Evolutionary conservation across 805 yeast species (phyloP), one percentile per base, ranked within the genome.

Genomic region (Yamadazyma sp.): DNA sequence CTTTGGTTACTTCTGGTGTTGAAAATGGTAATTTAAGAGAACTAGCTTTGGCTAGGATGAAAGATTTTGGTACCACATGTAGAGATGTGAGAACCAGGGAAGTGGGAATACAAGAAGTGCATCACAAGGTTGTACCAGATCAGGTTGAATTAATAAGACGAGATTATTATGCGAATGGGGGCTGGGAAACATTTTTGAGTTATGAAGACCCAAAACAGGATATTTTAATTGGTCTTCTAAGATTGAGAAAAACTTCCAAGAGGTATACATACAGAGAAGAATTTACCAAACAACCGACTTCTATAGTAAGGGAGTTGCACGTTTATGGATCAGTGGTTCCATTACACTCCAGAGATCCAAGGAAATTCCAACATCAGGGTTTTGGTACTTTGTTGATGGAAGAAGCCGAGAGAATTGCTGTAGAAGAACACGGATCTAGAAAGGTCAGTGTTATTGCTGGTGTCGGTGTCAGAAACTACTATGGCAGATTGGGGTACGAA

Each of bases 291-390:
- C 95, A 89, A 62, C 91, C 81, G 43, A 86, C 97, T 0, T 88
- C 96, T 2, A 80, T 93, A 38, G 97, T 93, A n/a, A 78, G 99
- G 62, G 99, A 93, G 60, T 70, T 93, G 48, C 99, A 93, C 54
- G 99, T 93, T 20, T 93, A 93, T 55, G 99, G 99, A 10, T 85
- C 95, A 3, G 99, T 90, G 13, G 99, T 93, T 14, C 98, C 99
- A 3, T 65, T 93, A 41, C 99, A 93, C 60, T 84, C 95, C 3
- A 76, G 98, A 49, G 99, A 93, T 63, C 99, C 99, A 31, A 77
- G 96, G 55, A 93, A 93, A 62, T 93, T 93, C 71, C 99, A 93
- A 67, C 99, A 93, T 69, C 99, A 93, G 71, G 99, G 99, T 14
- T 93, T 91, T 59, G 99, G 99, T 46, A 91, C 99, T 5, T 71